These are phyloP conservation scores for Trichocladium uniseriatum DNA, from an alignment of 495 filamentous ascomycete genomes.

Conservation along the genomic window DNA sequence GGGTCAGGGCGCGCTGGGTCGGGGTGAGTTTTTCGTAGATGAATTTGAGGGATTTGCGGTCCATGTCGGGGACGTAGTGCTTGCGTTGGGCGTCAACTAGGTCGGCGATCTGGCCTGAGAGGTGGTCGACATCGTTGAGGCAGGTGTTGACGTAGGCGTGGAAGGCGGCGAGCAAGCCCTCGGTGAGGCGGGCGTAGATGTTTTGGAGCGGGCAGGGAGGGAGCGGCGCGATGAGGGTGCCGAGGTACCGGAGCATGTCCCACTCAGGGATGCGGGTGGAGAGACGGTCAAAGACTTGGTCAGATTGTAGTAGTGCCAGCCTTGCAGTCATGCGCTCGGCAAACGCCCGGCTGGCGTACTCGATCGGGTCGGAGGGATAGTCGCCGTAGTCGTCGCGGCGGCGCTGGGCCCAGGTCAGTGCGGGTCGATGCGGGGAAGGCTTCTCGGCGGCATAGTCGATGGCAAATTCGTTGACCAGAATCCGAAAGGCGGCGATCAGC, in stretches of 20 bases:
- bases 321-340: constrained; percentile 18
- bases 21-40: constrained; percentile 18
- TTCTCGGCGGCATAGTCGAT: constrained; percentile 56
- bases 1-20: constrained; percentile 22
- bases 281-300: constrained; percentile 13
- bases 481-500: constrained; percentile 30
- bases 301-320: constrained; percentile 11
- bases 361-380: constrained; percentile 24
- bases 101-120: neutral
- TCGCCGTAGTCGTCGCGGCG: constrained; percentile 27
- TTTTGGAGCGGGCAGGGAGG: constrained; percentile 40
- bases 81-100: constrained; percentile 19
- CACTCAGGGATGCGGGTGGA: constrained; percentile 9
- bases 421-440: constrained; percentile 1
- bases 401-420: constrained; percentile 16
- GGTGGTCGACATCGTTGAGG: neutral
- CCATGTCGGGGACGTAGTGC: constrained; percentile 22
- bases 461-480: constrained; percentile 40
- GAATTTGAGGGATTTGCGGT: neutral
- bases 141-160: constrained; percentile 5
- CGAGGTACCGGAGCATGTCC: constrained; percentile 6
- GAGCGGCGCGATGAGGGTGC: neutral
- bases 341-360: constrained; percentile 21
- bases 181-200: constrained; percentile 11
- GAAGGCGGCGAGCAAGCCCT: constrained; percentile 12